These are phyloP conservation scores for Conticribra weissflogii DNA, from an alignment of 108 stramenopile genomes.

Conservation along the genomic window DNA sequence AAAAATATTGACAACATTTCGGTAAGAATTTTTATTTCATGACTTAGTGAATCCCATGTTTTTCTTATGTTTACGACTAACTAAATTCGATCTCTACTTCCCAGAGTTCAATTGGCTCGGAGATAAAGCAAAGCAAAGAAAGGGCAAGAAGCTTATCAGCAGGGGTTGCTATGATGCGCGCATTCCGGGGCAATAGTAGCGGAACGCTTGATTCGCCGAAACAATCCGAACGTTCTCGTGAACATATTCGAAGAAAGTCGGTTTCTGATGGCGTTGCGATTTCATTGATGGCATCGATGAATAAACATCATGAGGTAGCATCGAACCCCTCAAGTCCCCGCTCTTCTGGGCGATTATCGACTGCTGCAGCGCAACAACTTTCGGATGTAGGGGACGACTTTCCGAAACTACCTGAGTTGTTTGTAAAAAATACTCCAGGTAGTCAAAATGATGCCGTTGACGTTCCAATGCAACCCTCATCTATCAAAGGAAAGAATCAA, in stretches of 20 bases:
- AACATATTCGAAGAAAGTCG: conserved; percentile 28
- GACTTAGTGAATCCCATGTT: neutral
- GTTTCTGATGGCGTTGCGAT: conserved; percentile 46
- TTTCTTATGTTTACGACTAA: neutral
- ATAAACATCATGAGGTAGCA: too few species aligned
- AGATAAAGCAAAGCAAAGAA: conserved; percentile 7
- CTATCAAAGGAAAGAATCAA: too few species aligned
- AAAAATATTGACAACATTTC: too few species aligned
- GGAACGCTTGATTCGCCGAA: too few species aligned
- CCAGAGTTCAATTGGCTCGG: neutral
- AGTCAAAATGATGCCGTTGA: too few species aligned
- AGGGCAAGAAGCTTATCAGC: conserved; percentile 6
- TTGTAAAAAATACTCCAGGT: too few species aligned
- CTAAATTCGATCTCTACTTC: neutral
- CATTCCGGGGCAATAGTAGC: neutral
- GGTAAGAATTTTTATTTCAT: too few species aligned
- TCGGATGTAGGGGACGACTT: neutral
- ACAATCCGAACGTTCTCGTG: neutral
- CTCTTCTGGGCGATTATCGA: conserved; percentile 15
- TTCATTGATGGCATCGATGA: too few species aligned
- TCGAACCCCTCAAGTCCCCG: too few species aligned
- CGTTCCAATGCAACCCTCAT: too few species aligned
- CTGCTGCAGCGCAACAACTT: conserved; percentile 28
- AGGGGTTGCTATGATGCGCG: conserved; percentile 13
- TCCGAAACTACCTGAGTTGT: too few species aligned